These are phyloP conservation scores for Chamaecrista fasciculata DNA, from an alignment of 306 rosid species.

Conservation along the genomic window DNA sequence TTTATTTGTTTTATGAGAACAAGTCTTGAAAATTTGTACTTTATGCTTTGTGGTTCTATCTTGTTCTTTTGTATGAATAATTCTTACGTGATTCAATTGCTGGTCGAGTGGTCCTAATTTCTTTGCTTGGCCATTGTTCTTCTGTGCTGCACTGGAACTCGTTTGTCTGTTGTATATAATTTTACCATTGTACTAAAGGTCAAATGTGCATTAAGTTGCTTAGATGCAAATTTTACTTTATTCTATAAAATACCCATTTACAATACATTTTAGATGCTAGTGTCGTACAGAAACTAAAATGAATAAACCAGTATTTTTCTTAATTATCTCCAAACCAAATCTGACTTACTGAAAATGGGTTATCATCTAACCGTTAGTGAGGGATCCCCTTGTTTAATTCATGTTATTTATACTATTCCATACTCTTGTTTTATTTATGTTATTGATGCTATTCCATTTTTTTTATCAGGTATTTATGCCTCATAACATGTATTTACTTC, in stretches of 20 bases:
- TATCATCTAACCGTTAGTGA: neutral
- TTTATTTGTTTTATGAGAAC: neutral
- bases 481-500: conserved; percentile 53
- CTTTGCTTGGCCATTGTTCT: neutral
- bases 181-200: conserved; percentile 5
- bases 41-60: neutral
- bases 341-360: conserved; percentile 10
- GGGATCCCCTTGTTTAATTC: neutral
- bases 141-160: neutral
- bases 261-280: neutral
- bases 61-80: neutral
- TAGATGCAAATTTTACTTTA: conserved; percentile 3
- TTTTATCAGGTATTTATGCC: conserved; percentile 62
- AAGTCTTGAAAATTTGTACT: neutral
- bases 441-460: conserved; percentile 11
- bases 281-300: neutral
- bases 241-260: neutral
- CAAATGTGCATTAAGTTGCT: neutral
- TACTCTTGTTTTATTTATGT: neutral
- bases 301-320: neutral
- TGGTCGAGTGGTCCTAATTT: neutral
- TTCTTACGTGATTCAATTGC: neutral
- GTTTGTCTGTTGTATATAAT: neutral
- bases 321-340: neutral
- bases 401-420: conserved; percentile 17